Percentiles rank a stretch among this genome's conserved stretches.
These are phyloP conservation scores for Globisporangium okanoganense DNA, from an alignment of 352 stramenopile genomes.

Conservation along the genomic window DNA sequence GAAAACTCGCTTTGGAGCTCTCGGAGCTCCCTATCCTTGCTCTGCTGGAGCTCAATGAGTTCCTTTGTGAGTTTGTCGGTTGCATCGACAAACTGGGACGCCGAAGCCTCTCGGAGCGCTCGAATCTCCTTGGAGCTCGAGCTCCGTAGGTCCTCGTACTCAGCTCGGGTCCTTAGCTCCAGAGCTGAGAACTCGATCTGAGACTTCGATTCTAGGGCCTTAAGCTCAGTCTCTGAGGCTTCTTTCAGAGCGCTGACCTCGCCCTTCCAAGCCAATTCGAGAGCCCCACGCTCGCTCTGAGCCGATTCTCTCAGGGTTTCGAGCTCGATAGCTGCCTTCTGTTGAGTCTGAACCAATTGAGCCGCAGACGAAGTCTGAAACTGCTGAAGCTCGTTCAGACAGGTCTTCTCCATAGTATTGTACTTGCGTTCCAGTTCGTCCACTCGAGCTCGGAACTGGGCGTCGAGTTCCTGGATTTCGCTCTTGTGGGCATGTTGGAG, in stretches of 20 bases:
- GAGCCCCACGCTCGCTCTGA: neutral
- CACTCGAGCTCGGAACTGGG: conserved; percentile 26
- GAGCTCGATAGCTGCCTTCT: neutral
- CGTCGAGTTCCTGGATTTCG: conserved; percentile 20
- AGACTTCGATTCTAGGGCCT: conserved; percentile 19
- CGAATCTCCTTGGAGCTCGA: conserved; percentile 24
- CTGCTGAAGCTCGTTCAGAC: conserved; percentile 31
- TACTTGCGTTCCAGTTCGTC: conserved; percentile 28
- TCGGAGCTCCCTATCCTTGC: conserved; percentile 23
- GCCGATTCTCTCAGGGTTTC: conserved; percentile 4
- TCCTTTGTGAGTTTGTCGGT: conserved; percentile 22
- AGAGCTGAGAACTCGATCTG: conserved; percentile 20
- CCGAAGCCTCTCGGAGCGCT: conserved; percentile 20
- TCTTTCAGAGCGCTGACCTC: conserved; percentile 19
- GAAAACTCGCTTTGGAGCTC: conserved; percentile 17
- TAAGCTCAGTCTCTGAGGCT: conserved; percentile 22
- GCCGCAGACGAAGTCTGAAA: conserved; percentile 24
- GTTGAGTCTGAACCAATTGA: conserved; percentile 15
- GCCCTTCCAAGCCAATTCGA: neutral
- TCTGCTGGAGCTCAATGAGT: conserved; percentile 20
- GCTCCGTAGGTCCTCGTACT: conserved; percentile 24
- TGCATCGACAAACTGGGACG: conserved; percentile 21
- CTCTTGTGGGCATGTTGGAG: conserved; percentile 24
- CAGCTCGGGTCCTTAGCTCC: conserved; percentile 14
- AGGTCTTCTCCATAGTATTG: conserved; percentile 23